These are phyloP conservation scores for Serendipita sp. DNA, from an alignment of 768 basidiomycete genomes.

Conservation along the genomic window DNA sequence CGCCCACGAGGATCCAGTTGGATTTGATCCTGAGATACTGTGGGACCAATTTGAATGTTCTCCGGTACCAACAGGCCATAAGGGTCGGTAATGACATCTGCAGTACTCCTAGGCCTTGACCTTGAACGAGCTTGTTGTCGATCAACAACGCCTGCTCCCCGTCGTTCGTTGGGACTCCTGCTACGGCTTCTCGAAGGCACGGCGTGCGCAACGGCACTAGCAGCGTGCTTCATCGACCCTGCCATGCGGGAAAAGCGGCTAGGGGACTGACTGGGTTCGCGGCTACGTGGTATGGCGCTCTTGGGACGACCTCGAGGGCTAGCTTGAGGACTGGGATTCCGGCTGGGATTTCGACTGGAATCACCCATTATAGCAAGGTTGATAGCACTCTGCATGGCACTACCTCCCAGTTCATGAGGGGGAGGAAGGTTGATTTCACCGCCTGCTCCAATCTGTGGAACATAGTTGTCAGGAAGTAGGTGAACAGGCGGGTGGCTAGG, in stretches of 20 bases:
- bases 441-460: background rate
- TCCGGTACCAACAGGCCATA: background rate
- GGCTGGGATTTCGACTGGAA: background rate
- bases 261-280: background rate
- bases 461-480: background rate
- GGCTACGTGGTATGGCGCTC: background rate
- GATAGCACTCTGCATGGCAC: conserved; percentile 1
- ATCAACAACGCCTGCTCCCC: background rate
- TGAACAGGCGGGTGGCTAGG: background rate
- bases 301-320: background rate
- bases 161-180: background rate
- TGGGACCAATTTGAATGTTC: conserved; percentile 4
- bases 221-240: background rate
- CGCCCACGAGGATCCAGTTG: background rate
- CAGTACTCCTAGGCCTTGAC: background rate
- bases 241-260: background rate
- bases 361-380: background rate
- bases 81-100: background rate
- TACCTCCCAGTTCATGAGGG: background rate
- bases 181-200: background rate
- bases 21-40: background rate
- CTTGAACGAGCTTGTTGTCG: background rate
- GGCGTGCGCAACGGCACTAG: background rate
- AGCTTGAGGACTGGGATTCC: background rate
- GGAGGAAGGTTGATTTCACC: background rate